Evolutionary conservation across 2,329 filamentous ascomycete genomes (phyloP).

Genomic region (Pseudogymnoascus sp.): DNA sequence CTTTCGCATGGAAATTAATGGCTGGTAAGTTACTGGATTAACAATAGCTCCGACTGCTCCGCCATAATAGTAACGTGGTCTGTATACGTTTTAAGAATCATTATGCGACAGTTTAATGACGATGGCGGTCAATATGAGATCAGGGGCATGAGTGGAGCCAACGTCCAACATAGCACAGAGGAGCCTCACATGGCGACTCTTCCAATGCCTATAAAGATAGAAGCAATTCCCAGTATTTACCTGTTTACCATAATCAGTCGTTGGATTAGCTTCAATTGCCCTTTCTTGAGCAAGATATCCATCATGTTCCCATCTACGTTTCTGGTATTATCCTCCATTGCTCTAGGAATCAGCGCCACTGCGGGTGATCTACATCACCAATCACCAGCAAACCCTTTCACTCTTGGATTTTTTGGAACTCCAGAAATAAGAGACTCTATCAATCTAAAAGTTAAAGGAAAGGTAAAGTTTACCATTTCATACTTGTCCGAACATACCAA

Average conservation of each 20-base stretch:
- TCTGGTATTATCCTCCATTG: background rate
- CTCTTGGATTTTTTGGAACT: background rate
- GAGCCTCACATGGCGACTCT: background rate
- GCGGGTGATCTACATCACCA: background rate
- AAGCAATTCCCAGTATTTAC: background rate
- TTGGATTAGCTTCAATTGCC: background rate
- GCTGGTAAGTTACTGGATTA: background rate
- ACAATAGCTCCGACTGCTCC: background rate
- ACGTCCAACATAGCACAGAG: background rate
- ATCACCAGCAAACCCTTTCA: background rate
- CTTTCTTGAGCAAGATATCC: background rate
- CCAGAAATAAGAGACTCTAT: background rate
- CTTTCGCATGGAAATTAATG: background rate
- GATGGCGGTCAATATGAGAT: background rate
- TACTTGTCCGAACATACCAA: background rate
- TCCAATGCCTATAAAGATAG: background rate
- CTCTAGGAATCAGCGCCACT: background rate
- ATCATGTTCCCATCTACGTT: background rate
- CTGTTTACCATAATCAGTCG: background rate
- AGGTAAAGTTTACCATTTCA: background rate
- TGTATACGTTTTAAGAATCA: background rate
- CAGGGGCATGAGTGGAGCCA: background rate
- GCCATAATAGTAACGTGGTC: background rate
- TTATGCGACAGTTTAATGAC: background rate
- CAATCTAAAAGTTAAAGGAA: background rate